Base-by-base conservation (phyloP, 805 yeast species). In the Teunomyces panamensis region DNA sequence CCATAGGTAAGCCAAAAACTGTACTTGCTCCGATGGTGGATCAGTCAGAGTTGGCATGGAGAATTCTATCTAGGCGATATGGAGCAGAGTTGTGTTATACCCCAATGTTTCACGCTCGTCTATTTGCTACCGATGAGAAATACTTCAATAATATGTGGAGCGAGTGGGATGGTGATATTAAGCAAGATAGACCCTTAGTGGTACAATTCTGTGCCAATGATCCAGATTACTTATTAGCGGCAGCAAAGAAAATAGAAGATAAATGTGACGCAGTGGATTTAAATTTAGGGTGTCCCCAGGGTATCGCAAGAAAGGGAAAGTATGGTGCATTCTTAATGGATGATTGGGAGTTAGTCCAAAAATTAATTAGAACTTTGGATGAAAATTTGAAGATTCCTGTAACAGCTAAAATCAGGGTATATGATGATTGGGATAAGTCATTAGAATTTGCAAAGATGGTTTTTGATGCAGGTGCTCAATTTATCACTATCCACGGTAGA, bases 1-100 rank as follows among this genome's bases (percentile, higher is more conserved):
- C 78, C 10, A 71, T 92, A 11, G 94, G 94, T 0, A 58, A 68
- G 17, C 99, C 99, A 2, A 79, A 74, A 43, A 88, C 86, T 53
- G 84, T 94, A 24, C 94, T 94, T 16, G 99, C 98, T 3, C 99
- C 99, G 1, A 92, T 94, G 97, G 99, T 94, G 14, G 99, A 94
- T 65, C 97, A 90, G 56, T 84, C 92, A 3, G 99, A 94, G 61
- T 75, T 94, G 14, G 98, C 96, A 1, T 94, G 98, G 98, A 76
- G 99, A 54, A 78, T 88, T 13, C 71, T 94, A 11, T 87, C 96
- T 3, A 77, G 98, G 47, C 74, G 78, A 49, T 85, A 91, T 58
- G 99, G 99, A 3, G 98, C 99, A 0, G 89, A 90, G 2, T 71
- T 94, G 30, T 89, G 97, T 60, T 94, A 92, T 59, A 88, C 98